Base-by-base conservation (phyloP, 495 filamentous ascomycete genomes). In the Trypethelium eluteriae region DNA sequence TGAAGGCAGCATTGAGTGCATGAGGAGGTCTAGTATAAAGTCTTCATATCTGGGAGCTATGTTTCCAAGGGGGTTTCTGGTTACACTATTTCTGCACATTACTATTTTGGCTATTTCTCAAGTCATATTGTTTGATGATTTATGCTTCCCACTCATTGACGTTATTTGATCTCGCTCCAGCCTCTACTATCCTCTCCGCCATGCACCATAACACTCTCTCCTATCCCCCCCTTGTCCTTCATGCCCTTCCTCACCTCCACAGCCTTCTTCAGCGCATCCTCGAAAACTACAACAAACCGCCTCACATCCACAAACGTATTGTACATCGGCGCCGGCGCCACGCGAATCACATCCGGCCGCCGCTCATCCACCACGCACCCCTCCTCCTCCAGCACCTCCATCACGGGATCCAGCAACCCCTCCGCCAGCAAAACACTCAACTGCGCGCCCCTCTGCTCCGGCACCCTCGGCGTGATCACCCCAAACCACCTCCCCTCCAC, bases 291-390 rank as follows among this genome's bases (percentile, higher is more conserved):
- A 25, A 87, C 86, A 75, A 97, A 98, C 10, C 80, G 73, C 78
- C 86, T 90, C 18, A 91, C 89, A 71, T 98, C 94, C 62, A 74
- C 74, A 74, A 88, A 97, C 0, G 81, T 86, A 76, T 96, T 97
- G 76, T 96, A 98, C 64, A 98, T 72, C 41, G 94, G 93, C 39
- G 90, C 87, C 1, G 94, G 95, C 18, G 93, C 92, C n/a, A 97
- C 89, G 6, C 94, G 81, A 39, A 98, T 83, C 36, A 98, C 95
- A 76, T 96, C 86, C 32, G 94, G 94, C 73, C 85, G 87, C 68
- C 94, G 79, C 79, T 98, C 91, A 73, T 98, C 94, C 41, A 95
- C 85, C 34, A 98, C 83, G 10, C 96, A 85, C 2, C 85, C 87
- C 12, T 83, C 76, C 50, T 83, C 80, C 71, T 95, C 86, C 41